phyloP scores from a whole-genome alignment of 2,329 filamentous ascomycete genomes.

The Alternaria dauci region DNA sequence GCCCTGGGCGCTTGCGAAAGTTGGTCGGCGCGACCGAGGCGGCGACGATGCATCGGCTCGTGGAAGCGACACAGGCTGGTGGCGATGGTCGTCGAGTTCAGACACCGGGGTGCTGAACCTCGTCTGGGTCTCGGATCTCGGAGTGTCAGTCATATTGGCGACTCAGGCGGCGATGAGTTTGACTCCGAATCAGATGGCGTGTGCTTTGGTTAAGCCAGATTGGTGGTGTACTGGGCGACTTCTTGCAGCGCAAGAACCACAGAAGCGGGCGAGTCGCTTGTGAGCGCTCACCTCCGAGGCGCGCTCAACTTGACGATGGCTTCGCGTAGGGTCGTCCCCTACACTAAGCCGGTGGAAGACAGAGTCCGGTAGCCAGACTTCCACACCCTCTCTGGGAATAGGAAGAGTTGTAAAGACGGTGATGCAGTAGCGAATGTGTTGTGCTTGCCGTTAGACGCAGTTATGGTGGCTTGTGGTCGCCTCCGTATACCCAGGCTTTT shows the following conservation, averaged over 20 bases:
- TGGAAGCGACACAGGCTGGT: constrained; percentile 69
- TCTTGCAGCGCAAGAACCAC: constrained; percentile 45
- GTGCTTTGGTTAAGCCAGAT: constrained; percentile 18
- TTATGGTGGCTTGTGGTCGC: constrained; percentile 95
- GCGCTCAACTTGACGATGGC: constrained; percentile 61
- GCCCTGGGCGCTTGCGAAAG: constrained; percentile 71
- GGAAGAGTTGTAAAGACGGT: constrained; percentile 33
- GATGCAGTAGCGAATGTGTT: constrained; percentile 26
- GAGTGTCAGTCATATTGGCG: constrained; percentile 61
- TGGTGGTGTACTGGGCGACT: constrained; percentile 16
- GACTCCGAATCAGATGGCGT: constrained; percentile 28
- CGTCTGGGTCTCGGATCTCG: constrained; percentile 73
- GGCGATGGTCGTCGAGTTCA: constrained; percentile 87
- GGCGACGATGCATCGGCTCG: constrained; percentile 64
- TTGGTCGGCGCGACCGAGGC: constrained; percentile 68
- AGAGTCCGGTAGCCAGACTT: constrained; percentile 37
- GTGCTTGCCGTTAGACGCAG: constrained; percentile 58
- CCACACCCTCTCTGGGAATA: constrained; percentile 32
- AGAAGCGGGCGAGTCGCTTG: constrained; percentile 59
- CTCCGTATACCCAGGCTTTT: constrained; percentile 93
- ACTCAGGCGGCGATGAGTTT: constrained; percentile 34
- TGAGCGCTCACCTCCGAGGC: constrained; percentile 62
- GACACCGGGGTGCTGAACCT: constrained; percentile 78
- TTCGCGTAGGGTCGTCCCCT: constrained; percentile 58
- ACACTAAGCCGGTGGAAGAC: constrained; percentile 53